These are phyloP conservation scores for Epichloe gansuensis DNA, from an alignment of 2,329 filamentous ascomycete species.

Conservation along the genomic window DNA sequence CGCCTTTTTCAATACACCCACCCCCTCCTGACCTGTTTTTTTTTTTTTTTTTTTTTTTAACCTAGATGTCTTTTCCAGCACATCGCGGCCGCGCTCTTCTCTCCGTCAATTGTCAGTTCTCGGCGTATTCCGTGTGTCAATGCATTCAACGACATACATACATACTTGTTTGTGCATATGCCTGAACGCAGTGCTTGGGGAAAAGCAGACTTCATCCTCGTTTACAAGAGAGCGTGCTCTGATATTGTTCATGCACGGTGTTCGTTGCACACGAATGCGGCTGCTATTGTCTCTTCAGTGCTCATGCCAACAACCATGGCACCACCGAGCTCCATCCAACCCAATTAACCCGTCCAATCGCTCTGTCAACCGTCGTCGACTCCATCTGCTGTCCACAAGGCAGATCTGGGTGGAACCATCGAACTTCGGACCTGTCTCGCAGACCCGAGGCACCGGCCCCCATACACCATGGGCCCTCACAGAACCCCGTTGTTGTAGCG, in stretches of 20 bases:
- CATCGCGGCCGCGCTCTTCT: conserved; percentile 4
- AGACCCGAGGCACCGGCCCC: conserved; percentile 6
- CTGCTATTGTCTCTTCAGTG: neutral
- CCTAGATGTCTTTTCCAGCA: neutral
- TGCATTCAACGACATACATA: neutral
- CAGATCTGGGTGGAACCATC: conserved; percentile 14
- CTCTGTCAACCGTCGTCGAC: conserved; percentile 5
- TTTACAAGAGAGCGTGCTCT: neutral
- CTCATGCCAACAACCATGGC: neutral
- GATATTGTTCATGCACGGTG: neutral
- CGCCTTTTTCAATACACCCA: neutral
- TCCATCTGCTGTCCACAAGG: conserved; percentile 10
- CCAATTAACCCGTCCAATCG: conserved; percentile 2
- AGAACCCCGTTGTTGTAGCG: conserved; percentile 7
- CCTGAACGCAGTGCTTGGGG: neutral
- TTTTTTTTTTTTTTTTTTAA: neutral
- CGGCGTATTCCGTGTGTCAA: neutral
- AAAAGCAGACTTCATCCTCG: neutral
- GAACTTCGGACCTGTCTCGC: conserved; percentile 8
- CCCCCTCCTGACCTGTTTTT: neutral
- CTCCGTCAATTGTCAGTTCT: neutral
- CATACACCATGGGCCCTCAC: conserved; percentile 7
- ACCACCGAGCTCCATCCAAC: neutral
- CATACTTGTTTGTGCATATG: neutral
- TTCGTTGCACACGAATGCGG: neutral